Conservation (phyloP, 257 asterid species). For the Eustoma russellianum region DNA sequence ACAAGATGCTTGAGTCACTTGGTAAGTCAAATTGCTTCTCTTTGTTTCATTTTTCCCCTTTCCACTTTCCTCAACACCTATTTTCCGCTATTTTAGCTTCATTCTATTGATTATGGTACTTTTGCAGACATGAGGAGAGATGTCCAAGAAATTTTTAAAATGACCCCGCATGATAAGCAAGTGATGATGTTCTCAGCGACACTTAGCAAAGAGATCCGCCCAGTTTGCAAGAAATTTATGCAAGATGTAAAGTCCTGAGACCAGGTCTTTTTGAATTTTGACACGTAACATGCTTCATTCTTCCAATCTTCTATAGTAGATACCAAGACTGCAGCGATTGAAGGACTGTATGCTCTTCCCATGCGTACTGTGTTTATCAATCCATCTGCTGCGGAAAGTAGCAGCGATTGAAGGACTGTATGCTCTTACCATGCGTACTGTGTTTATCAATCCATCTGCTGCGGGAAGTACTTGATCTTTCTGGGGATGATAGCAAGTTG, state of each 20-base stretch:
- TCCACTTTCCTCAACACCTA: neutral
- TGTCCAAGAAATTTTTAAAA: conserved; percentile 85
- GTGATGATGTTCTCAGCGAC: conserved; percentile 98
- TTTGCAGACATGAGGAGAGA: conserved; percentile 82
- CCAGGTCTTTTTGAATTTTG: conserved; percentile 62
- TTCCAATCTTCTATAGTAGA: conserved; percentile 40
- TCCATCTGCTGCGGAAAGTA: conserved; percentile 17
- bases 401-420: conserved; percentile 38
- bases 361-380: conserved; percentile 23
- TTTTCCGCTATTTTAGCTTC: neutral
- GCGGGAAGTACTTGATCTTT: conserved; percentile 6
- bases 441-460: conserved; percentile 23
- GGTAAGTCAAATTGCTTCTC: conserved; percentile 31
- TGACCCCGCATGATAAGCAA: conserved; percentile 95
- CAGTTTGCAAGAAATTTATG: conserved; percentile 93
- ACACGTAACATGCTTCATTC: conserved; percentile 37
- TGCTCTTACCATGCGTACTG: conserved; percentile 25
- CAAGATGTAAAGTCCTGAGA: conserved; percentile 90
- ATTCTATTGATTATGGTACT: conserved; percentile 2
- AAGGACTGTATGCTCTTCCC: conserved; percentile 34
- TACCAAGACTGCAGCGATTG: conserved; percentile 37
- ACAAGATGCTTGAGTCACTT: conserved; percentile 91
- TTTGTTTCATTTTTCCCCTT: neutral
- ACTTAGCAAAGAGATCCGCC: conserved; percentile 90
- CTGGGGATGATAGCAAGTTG: neutral